These are phyloP conservation scores for Clathrus columnatus DNA, from an alignment of 768 basidiomycete species.

Conservation along the genomic window DNA sequence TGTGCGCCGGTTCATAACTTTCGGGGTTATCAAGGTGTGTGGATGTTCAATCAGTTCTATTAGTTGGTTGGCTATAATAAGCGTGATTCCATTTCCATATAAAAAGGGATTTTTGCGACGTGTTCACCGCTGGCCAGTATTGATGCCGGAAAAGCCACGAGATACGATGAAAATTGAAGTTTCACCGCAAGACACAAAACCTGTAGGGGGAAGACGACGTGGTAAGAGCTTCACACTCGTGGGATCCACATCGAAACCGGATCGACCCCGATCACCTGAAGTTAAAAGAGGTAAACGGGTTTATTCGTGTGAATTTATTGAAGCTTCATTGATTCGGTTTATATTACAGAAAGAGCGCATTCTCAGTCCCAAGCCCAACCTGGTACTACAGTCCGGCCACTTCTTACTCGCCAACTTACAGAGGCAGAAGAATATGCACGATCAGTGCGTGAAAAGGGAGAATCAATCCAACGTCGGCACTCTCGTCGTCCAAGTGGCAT, in stretches of 20 bases:
- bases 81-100: too few relatives aligned
- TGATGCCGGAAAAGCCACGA: slow-evolving; percentile 36
- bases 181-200: background rate
- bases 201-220: background rate
- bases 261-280: slow-evolving; percentile 2
- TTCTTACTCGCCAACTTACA: background rate
- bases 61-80: too few relatives aligned
- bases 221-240: slow-evolving; percentile 8
- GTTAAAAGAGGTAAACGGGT: slow-evolving; percentile 5
- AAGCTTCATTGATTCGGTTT: background rate
- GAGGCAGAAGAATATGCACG: slow-evolving; percentile 10
- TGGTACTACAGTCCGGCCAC: background rate
- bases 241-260: slow-evolving; percentile 2
- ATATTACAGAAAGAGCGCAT: slow-evolving; percentile 2
- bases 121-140: slow-evolving; percentile 87
- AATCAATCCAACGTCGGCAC: background rate
- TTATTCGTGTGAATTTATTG: background rate
- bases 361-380: slow-evolving; percentile 3
- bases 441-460: slow-evolving; percentile 5
- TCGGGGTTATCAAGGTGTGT: slow-evolving; percentile 97
- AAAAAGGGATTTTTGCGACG: slow-evolving; percentile 89
- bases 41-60: too few relatives aligned
- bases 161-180: slow-evolving; percentile 4
- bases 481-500: background rate
- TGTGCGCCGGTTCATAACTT: slow-evolving; percentile 88